Evolutionary conservation across 148 eudicot genomes (phyloP).

Genomic region (Rhododendron henanense): DNA sequence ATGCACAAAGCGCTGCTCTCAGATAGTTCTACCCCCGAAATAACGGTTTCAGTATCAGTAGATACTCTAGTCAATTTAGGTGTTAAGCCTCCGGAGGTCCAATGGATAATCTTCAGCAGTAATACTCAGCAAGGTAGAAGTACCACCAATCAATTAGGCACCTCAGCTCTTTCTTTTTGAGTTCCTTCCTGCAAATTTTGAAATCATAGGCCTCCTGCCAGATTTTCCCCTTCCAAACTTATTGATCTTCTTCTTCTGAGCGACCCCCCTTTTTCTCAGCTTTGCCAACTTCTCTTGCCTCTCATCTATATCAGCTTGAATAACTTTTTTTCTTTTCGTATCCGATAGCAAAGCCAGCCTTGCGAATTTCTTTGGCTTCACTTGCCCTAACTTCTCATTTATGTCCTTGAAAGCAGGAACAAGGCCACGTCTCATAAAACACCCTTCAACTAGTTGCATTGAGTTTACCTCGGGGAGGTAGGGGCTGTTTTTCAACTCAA

Average conservation of each 20-base stretch:
- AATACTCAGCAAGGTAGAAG: neutral
- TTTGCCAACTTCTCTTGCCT: conserved; percentile 59
- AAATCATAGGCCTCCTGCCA: conserved; percentile 22
- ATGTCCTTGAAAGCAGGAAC: conserved; percentile 93
- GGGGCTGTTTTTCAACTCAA: conserved; percentile 75
- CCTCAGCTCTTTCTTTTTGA: conserved; percentile 6
- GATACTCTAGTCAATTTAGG: neutral
- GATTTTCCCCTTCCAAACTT: conserved; percentile 27
- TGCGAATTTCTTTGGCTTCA: conserved; percentile 81
- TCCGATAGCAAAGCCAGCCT: conserved; percentile 81
- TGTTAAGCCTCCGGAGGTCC: neutral
- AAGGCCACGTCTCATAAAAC: conserved; percentile 81
- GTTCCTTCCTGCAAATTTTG: conserved; percentile 14
- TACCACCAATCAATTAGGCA: neutral
- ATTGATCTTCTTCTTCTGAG: conserved; percentile 21
- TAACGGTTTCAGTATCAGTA: neutral
- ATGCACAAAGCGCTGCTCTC: neutral
- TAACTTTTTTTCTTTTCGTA: conserved; percentile 64
- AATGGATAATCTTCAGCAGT: neutral
- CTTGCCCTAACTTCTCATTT: conserved; percentile 64
- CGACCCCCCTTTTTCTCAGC: conserved; percentile 20
- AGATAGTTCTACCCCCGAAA: neutral
- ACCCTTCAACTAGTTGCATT: conserved; percentile 86
- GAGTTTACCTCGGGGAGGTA: conserved; percentile 69
- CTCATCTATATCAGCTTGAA: conserved; percentile 72